phyloP scores from a whole-genome alignment of 352 stramenopile species.

The Phytopythium helicoides region DNA sequence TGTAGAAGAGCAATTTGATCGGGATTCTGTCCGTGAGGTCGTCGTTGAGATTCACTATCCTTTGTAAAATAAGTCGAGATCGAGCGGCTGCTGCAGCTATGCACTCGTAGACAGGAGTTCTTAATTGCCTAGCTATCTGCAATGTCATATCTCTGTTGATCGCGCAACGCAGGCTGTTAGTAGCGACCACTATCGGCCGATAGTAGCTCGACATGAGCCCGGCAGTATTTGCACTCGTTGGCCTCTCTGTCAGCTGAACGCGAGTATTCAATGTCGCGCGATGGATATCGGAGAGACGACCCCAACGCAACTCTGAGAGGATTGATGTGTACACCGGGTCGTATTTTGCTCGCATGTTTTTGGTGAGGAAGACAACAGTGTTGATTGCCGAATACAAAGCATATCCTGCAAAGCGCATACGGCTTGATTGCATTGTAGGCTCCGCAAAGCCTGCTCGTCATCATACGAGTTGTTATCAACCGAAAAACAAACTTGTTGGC shows the following conservation, averaged over 20 bases:
- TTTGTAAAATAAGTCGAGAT: conserved; percentile 1
- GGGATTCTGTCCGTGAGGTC: conserved; percentile 7
- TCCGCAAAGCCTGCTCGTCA: conserved; percentile 4
- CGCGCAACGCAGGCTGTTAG: conserved; percentile 11
- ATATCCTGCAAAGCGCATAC: conserved; percentile 10
- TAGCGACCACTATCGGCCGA: conserved; percentile 9
- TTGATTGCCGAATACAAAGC: conserved; percentile 14
- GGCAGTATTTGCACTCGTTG: not conserved
- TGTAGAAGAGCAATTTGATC: conserved; percentile 13
- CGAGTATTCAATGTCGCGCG: conserved; percentile 5
- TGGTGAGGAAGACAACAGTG: conserved; percentile 18
- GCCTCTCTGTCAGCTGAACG: not conserved
- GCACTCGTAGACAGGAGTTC: conserved; percentile 3
- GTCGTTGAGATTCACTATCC: conserved; percentile 11
- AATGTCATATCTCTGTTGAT: conserved; percentile 15
- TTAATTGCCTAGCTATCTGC: not conserved
- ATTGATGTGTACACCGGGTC: conserved; percentile 12
- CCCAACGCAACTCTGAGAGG: conserved; percentile 11
- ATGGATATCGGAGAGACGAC: not conserved
- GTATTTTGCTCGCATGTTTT: conserved; percentile 12
- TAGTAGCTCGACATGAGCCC: conserved; percentile 4
- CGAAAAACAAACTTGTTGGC: no score
- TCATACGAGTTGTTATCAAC: no score
- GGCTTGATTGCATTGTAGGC: no score
- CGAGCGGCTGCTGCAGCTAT: not conserved